A percentile compares a stretch with the other conserved stretches of the same genome.
phyloP scores from a whole-genome alignment of 2,329 filamentous ascomycete species.

The Aspergillus costaricaensis region DNA sequence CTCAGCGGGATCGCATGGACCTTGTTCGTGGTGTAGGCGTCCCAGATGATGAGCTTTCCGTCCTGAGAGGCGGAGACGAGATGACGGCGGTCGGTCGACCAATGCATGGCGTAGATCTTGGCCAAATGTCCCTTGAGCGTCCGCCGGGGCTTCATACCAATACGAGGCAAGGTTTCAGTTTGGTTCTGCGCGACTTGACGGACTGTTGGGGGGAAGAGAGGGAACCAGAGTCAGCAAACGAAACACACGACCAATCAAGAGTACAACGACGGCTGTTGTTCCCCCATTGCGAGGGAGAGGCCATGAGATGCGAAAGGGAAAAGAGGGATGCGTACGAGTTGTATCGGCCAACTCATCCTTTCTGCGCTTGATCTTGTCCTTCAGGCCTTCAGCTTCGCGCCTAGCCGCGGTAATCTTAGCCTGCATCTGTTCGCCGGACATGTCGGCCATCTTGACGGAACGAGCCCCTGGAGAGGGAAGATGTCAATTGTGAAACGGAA shows the following conservation, averaged over 20 bases:
- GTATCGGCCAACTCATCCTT: constrained; percentile 99
- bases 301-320: constrained; percentile 10
- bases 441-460: constrained; percentile 48
- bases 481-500: constrained; percentile 23
- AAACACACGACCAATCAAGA: background rate
- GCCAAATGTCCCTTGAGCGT: constrained; percentile 96
- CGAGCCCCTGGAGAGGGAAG: constrained; percentile 28
- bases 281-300: constrained; percentile 9
- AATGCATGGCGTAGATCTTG: constrained; percentile 99
- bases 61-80: constrained; percentile 98
- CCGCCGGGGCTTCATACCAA: constrained; percentile 96
- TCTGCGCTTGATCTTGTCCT: constrained; percentile 99
- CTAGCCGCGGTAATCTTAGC: constrained; percentile 88
- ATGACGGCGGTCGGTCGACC: constrained; percentile 97
- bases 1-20: constrained; percentile 96
- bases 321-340: constrained; percentile 70
- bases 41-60: constrained; percentile 99
- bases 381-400: constrained; percentile 95
- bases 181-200: constrained; percentile 89
- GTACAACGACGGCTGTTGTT: background rate
- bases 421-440: constrained; percentile 70
- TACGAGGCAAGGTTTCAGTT: constrained; percentile 87
- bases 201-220: constrained; percentile 58
- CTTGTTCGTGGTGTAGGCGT: constrained; percentile 99
- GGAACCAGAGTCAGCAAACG: constrained; percentile 27